A percentile compares a stretch with the other conserved stretches of the same genome.
phyloP scores from a whole-genome alignment of 2,329 filamentous ascomycete genomes.

The Cladosporium sp. region DNA sequence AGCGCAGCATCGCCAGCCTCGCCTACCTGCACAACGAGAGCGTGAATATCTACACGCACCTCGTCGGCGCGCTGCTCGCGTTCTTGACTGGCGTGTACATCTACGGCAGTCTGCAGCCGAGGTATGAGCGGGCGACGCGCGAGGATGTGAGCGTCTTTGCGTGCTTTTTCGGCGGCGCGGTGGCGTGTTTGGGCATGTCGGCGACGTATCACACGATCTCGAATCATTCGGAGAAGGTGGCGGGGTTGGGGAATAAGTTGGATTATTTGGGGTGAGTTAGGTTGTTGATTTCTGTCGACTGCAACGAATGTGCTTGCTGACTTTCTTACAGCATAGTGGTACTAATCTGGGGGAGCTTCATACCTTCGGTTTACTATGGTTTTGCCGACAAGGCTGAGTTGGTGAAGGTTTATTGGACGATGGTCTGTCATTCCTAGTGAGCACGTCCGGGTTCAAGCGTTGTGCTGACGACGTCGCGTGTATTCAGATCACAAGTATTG shows the following conservation, averaged over 20 bases:
- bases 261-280: slow-evolving; percentile 84
- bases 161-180: slow-evolving; percentile 19
- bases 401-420: neutral
- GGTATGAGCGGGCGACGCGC: slow-evolving; percentile 16
- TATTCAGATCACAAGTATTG: too few species aligned
- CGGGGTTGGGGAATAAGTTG: slow-evolving; percentile 82
- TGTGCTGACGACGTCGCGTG: too few species aligned
- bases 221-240: slow-evolving; percentile 43
- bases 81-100: slow-evolving; percentile 19
- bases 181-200: slow-evolving; percentile 19
- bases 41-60: slow-evolving; percentile 24
- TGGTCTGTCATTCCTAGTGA: neutral
- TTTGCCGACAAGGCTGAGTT: slow-evolving; percentile 58
- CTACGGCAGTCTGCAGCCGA: slow-evolving; percentile 15
- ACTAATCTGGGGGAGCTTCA: slow-evolving; percentile 85
- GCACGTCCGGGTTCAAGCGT: too few species aligned
- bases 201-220: slow-evolving; percentile 27
- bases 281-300: slow-evolving; percentile 78
- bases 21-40: slow-evolving; percentile 23
- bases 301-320: slow-evolving; percentile 60
- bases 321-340: slow-evolving; percentile 60
- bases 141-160: slow-evolving; percentile 23
- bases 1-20: neutral
- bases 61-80: slow-evolving; percentile 17
- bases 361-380: slow-evolving; percentile 84